phyloP scores from a whole-genome alignment of 1,139 yeast species.

The Geotrichum europaeum region DNA sequence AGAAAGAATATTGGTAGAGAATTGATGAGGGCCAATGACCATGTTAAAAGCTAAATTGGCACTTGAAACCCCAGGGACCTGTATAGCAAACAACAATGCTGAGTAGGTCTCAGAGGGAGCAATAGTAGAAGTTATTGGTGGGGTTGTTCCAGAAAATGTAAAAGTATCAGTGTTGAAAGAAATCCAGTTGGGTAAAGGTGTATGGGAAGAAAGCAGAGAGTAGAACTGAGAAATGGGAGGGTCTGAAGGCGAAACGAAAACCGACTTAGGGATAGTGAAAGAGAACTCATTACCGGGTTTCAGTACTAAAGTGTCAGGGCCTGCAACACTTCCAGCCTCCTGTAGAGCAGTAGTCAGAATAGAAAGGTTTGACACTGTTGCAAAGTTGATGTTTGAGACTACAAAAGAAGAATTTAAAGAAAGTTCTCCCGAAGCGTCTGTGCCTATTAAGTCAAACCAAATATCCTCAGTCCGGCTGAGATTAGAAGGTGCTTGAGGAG shows the following conservation, averaged over 20 bases:
- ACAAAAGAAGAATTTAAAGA: slow-evolving; percentile 49
- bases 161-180: slow-evolving; percentile 49
- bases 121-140: slow-evolving; percentile 71
- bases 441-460: slow-evolving; percentile 52
- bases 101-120: slow-evolving; percentile 80
- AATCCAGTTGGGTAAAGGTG: slow-evolving; percentile 91
- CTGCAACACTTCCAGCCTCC: slow-evolving; percentile 36
- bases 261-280: slow-evolving; percentile 50
- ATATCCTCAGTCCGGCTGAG: slow-evolving; percentile 30
- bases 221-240: slow-evolving; percentile 59
- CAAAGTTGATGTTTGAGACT: slow-evolving; percentile 41
- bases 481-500: slow-evolving; percentile 37
- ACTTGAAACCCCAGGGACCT: slow-evolving; percentile 68
- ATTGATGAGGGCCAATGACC: slow-evolving; percentile 80
- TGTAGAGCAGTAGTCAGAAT: slow-evolving; percentile 22
- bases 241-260: slow-evolving; percentile 48
- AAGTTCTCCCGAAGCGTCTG: slow-evolving; percentile 48
- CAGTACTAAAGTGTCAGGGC: slow-evolving; percentile 58
- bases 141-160: slow-evolving; percentile 84
- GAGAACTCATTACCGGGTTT: slow-evolving; percentile 61
- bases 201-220: slow-evolving; percentile 73
- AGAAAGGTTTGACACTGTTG: slow-evolving; percentile 21
- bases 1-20: slow-evolving; percentile 53
- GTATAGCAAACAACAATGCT: slow-evolving; percentile 75
- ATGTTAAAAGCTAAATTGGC: slow-evolving; percentile 64